Base-by-base conservation (phyloP, 73 alveolate species). In the Uronychia setigera region DNA sequence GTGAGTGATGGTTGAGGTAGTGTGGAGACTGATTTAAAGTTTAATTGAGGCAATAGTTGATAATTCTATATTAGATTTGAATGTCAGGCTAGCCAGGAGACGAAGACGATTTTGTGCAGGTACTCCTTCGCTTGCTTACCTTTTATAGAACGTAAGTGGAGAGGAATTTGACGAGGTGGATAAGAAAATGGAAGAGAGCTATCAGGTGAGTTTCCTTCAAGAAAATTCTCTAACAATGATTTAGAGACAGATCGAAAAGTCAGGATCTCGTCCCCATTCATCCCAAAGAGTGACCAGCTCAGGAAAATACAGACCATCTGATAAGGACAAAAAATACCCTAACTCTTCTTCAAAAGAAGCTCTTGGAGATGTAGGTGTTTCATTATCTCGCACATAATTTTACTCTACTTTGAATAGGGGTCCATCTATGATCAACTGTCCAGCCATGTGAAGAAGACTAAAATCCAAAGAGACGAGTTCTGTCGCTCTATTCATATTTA, bases 131-230 rank as follows among this genome's bases (percentile, higher is more conserved):
- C 26, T 57, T 57, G 74, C 11, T 57, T 84, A 76, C 31, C 75
- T 83, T 76, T 84, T 83, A 14, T 67, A 85, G 46, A 85, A 85
- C 33, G 92, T 78, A 28, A 78, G 84, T 57, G 92, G 86, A 26
- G 92, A 86, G 26, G 92, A 86, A 33, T 86, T 86, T 59, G 92
- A 86, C 75, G 92, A 86, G 59, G 60, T 77, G 31, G 92, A 86
- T 46, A 35, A 33, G 46, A 86, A 86, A 60, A 60, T 86, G 33
- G 92, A 86, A 75, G 83, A 85, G 35, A 76, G 83, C 85, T 85
- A 77, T 77, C 35, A 85, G 74, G 83, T 77, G 29, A 77, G 60
- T 77, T 11, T 27, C 29, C 13, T 27, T n/a, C n/a, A n/a, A n/a
- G n/a, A n/a, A n/a, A n/a, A n/a, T 31, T 13, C 27, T 1, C 1